Percentiles rank a stretch among this genome's conserved stretches.
phyloP scores from a whole-genome alignment of 2,329 filamentous ascomycete species.

The Penicillium psychrosexuale region DNA sequence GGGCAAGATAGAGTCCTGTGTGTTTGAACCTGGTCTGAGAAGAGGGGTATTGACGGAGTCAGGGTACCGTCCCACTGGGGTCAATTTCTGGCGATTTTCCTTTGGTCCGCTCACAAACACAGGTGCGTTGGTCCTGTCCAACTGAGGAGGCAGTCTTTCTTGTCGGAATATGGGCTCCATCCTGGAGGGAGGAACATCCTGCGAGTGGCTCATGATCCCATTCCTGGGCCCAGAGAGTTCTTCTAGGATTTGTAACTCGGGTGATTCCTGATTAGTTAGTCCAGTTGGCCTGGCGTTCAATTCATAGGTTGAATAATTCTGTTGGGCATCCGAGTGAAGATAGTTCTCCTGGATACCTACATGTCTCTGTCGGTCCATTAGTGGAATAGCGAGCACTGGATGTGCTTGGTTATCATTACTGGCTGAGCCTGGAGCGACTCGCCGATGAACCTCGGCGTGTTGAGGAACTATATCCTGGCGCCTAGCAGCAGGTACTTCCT shows the following conservation, averaged over 20 bases:
- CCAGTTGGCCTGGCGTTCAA: constrained; percentile 6
- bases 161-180: constrained; percentile 17
- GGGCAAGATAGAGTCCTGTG: constrained; percentile 33
- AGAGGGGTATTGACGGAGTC: constrained; percentile 16
- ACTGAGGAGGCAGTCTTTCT: constrained; percentile 18
- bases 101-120: constrained; percentile 34
- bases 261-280: constrained; percentile 29
- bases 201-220: constrained; percentile 21
- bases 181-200: constrained; percentile 23
- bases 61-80: constrained; percentile 17
- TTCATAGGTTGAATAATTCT: constrained; percentile 8
- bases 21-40: constrained; percentile 16
- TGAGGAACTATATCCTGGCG: constrained; percentile 10
- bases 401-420: constrained; percentile 14
- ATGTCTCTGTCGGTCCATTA: constrained; percentile 9
- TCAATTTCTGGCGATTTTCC: constrained; percentile 17
- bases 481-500: constrained; percentile 16
- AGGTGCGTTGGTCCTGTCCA: constrained; percentile 25
- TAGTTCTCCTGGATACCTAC: constrained; percentile 15
- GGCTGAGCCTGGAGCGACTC: constrained; percentile 13
- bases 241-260: constrained; percentile 19
- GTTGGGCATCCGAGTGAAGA: constrained; percentile 10
- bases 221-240: constrained; percentile 17
- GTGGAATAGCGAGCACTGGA: constrained; percentile 5
- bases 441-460: constrained; percentile 14